Percentiles rank a stretch among this genome's conserved stretches.
Conservation (phyloP, 352 stramenopile species). For the Phytophthora vignae region DNA sequence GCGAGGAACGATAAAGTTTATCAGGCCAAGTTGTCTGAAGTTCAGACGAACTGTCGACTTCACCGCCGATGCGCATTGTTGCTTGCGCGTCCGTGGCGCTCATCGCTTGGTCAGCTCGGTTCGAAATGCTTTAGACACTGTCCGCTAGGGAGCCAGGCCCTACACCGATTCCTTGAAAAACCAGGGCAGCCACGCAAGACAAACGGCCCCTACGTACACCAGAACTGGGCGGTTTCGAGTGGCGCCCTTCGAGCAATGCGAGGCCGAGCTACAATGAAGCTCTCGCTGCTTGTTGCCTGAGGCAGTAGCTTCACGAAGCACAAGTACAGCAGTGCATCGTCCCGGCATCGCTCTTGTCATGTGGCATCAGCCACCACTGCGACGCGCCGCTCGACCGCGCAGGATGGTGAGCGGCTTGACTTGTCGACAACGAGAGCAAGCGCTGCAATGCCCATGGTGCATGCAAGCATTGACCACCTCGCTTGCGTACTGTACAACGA, state of each 20-base stretch:
- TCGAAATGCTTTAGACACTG: background rate
- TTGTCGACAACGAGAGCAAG: background rate
- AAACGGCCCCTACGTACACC: background rate
- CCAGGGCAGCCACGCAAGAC: too few species aligned
- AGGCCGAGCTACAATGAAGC: background rate
- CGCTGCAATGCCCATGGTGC: background rate
- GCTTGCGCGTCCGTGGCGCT: constrained; percentile 27
- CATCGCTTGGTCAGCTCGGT: constrained; percentile 17
- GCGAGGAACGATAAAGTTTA: background rate
- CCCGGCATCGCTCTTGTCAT: background rate
- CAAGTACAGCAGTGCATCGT: background rate
- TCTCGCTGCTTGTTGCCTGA: background rate
- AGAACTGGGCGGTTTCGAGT: background rate
- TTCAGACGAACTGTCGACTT: background rate
- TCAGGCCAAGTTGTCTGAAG: background rate
- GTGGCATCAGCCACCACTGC: constrained; percentile 2
- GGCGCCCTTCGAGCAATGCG: background rate
- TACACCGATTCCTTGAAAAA: too few species aligned
- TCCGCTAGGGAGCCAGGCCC: too few species aligned
- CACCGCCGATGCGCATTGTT: constrained; percentile 32
- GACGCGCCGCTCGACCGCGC: background rate
- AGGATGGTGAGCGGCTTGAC: background rate
- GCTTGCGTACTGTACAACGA: background rate
- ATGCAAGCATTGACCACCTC: background rate
- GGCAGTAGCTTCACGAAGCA: too few species aligned